A percentile compares a stretch with the other conserved stretches of the same genome.
Evolutionary conservation across 805 yeast genomes (phyloP).

Genomic region (Nakazawaea populi): DNA sequence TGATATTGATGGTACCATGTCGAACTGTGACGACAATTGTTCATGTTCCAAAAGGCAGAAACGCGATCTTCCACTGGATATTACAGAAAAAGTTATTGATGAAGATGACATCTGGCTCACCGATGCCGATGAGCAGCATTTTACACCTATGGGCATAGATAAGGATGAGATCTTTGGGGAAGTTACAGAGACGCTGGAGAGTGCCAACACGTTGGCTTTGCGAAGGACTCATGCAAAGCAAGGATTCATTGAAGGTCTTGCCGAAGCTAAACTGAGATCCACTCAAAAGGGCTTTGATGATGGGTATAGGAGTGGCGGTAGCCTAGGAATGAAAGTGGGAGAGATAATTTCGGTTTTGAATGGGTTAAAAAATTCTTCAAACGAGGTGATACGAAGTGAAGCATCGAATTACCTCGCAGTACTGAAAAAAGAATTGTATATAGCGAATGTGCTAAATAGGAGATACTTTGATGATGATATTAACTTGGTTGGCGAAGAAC

Average conservation of each 20-base stretch:
- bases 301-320: slow-evolving; percentile 74
- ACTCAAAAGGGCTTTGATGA: slow-evolving; percentile 78
- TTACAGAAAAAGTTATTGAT: slow-evolving; percentile 4
- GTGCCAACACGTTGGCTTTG: slow-evolving; percentile 28
- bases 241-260: slow-evolving; percentile 81
- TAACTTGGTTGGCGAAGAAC: slow-evolving; percentile 26
- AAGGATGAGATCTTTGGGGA: slow-evolving; percentile 32
- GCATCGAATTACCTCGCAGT: slow-evolving; percentile 14
- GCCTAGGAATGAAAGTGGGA: slow-evolving; percentile 63
- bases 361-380: slow-evolving; percentile 1
- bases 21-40: not conserved
- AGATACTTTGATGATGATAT: slow-evolving; percentile 49
- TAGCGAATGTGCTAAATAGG: slow-evolving; percentile 49
- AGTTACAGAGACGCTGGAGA: slow-evolving; percentile 16
- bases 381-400: not conserved
- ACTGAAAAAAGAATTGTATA: slow-evolving; percentile 51
- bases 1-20: not conserved
- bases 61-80: not conserved
- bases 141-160: slow-evolving; percentile 14
- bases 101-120: slow-evolving; percentile 28
- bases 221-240: slow-evolving; percentile 64
- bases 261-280: slow-evolving; percentile 58
- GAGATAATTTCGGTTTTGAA: slow-evolving; percentile 45
- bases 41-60: not conserved
- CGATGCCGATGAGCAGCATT: slow-evolving; percentile 25